Evolutionary conservation across 495 filamentous ascomycete species (phyloP), one percentile per base, ranked within the genome.

Genomic region (Bathelium albidoporum): DNA sequence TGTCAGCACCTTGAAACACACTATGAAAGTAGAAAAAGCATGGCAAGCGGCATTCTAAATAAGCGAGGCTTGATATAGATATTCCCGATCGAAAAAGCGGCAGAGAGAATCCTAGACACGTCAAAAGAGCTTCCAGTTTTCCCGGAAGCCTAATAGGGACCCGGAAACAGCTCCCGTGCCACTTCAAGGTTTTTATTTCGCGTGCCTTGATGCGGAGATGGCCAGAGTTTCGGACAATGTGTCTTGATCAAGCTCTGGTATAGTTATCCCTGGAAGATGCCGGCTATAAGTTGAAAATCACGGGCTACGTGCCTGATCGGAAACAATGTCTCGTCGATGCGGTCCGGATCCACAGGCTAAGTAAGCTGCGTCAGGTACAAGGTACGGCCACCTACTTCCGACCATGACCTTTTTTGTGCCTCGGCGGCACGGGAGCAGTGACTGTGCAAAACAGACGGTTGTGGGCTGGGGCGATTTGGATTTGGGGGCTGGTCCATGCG

Each of bases 1-100:
- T 55, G 49, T 20, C 9, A 55, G 49, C 49, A n/a, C 20, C 49
- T 26, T 55, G 49, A 55, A 55, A 55, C 49, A 55, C 7, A 55
- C 49, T 55, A 55, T 24, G 9, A 24, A 9, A 28, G 24, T 29
- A 55, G 24, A 9, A 7, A 29, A 11, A 29, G 44, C 20, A 39
- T 39, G 14, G 34, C 34, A 39, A 5, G 44, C 44, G 0, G 11
- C 2, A 20, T 28, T 55, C 24, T 1, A 24, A 28, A 11, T 20
- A 55, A 55, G 49, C 49, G 24, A 55, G 24, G 24, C 11, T 55
- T 5, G 49, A 55, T 55, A 9, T 55, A 55, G 49, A 29, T 55
- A n/a, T 24, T 55, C 20, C 7, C 24, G 20, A 55, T 55, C 49
- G 24, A 26, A 29, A 12, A 55, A 55, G 49, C 24, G 49, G 20